These are phyloP conservation scores for Ciborinia camelliae DNA, from an alignment of 2,329 filamentous ascomycete species.

Conservation along the genomic window DNA sequence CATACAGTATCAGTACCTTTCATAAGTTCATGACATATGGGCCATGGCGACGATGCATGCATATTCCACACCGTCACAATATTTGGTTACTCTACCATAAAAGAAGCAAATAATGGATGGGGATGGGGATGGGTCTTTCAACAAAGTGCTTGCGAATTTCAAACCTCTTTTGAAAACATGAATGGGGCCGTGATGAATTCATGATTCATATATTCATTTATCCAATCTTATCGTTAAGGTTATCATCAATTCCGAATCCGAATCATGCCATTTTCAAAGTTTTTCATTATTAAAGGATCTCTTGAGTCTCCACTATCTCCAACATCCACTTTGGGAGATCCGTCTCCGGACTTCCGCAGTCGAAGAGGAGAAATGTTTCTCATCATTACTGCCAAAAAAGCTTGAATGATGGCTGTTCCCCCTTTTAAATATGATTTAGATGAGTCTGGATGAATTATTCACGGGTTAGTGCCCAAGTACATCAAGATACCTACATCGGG, in stretches of 20 bases:
- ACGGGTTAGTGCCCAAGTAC: neutral
- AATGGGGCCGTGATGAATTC: neutral
- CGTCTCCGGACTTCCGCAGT: no score
- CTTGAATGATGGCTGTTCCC: neutral
- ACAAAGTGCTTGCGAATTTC: no score
- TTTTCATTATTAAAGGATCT: neutral
- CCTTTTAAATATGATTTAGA: neutral
- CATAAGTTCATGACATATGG: no score
- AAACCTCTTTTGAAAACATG: no score
- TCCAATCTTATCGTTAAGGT: neutral
- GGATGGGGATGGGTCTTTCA: no score
- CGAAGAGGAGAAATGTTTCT: neutral
- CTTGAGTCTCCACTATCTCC: neutral
- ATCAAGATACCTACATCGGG: neutral
- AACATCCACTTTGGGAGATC: neutral
- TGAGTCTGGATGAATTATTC: neutral
- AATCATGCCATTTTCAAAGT: neutral
- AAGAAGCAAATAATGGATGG: no score
- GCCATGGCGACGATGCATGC: no score
- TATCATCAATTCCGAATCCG: neutral
- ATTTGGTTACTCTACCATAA: no score
- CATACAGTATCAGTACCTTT: no score
- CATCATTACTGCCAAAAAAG: neutral
- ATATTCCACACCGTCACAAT: no score
- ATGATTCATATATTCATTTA: neutral